These are phyloP conservation scores for Aspergillus leporis DNA, from an alignment of 495 filamentous ascomycete genomes.

Conservation along the genomic window DNA sequence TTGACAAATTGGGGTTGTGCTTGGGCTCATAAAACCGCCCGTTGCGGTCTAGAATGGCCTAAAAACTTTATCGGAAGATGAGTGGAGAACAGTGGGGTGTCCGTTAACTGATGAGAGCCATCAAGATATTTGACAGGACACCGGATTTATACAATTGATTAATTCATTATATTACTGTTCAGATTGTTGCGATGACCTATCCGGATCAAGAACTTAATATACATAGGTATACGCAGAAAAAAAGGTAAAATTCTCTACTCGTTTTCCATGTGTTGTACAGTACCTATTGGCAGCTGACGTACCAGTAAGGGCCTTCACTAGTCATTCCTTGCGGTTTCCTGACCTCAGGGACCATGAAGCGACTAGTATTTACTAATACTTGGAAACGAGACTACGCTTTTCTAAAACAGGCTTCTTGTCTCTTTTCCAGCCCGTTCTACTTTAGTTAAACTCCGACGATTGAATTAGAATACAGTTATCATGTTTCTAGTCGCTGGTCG, in stretches of 20 bases:
- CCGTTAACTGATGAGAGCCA: not conserved
- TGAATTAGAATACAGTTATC: too few species aligned
- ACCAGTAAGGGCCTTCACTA: not conserved
- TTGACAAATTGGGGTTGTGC: not conserved
- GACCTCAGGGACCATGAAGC: not conserved
- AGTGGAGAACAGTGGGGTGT: not conserved
- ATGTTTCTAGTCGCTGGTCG: too few species aligned
- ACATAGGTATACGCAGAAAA: too few species aligned
- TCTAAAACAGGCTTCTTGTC: too few species aligned
- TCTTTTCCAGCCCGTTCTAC: too few species aligned
- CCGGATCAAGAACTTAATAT: not conserved
- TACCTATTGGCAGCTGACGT: not conserved
- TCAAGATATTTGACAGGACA: not conserved
- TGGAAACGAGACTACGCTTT: too few species aligned
- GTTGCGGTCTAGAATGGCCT: conserved; percentile 3
- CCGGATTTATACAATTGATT: too few species aligned
- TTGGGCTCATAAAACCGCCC: not conserved
- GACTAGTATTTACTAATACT: not conserved
- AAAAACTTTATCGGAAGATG: conserved; percentile 1
- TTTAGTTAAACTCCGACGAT: too few species aligned
- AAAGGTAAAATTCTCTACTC: not conserved
- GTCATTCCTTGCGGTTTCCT: not conserved
- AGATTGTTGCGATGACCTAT: too few species aligned
- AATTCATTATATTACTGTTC: not conserved
- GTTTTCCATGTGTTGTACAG: too few species aligned